These are phyloP conservation scores for Zygnema cylindricum DNA, from an alignment of 139 green algal species.

Conservation along the genomic window DNA sequence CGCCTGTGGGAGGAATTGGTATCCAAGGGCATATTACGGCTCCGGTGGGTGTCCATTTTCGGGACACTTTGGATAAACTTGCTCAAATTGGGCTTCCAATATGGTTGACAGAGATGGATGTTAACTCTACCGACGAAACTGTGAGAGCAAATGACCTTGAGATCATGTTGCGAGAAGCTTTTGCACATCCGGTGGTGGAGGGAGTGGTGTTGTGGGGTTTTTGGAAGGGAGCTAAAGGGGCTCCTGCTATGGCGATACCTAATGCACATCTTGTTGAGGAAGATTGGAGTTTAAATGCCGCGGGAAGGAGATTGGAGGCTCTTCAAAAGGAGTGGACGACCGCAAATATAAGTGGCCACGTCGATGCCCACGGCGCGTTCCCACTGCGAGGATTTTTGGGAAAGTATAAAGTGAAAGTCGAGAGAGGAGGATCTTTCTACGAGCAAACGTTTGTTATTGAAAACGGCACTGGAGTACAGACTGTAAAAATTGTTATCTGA, in stretches of 20 bases:
- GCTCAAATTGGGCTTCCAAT: conserved; percentile 29
- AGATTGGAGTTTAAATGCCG: conserved; percentile 47
- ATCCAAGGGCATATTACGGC: conserved; percentile 45
- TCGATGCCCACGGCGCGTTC: conserved; percentile 33
- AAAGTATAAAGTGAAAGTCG: conserved; percentile 34
- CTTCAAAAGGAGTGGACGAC: conserved; percentile 51
- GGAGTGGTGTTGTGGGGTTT: conserved; percentile 61
- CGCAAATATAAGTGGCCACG: not conserved
- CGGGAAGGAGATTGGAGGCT: conserved; percentile 36
- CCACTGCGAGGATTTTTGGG: conserved; percentile 26
- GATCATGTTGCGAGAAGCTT: conserved; percentile 50
- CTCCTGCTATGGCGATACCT: conserved; percentile 21
- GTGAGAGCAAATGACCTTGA: conserved; percentile 55
- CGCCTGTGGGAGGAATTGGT: conserved; percentile 40
- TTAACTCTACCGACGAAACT: conserved; percentile 22
- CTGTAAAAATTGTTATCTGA: not conserved
- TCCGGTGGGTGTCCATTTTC: conserved; percentile 27
- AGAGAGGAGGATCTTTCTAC: not conserved
- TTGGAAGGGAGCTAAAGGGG: conserved; percentile 37
- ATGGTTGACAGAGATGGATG: conserved; percentile 58
- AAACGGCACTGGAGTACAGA: not conserved
- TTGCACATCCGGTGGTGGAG: conserved; percentile 48
- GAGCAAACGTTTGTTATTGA: not conserved
- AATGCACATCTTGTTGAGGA: conserved; percentile 20
- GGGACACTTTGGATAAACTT: conserved; percentile 13